These are phyloP conservation scores for Pontederia paniculata DNA, from an alignment of 176 grass and related monocot species.

Conservation along the genomic window DNA sequence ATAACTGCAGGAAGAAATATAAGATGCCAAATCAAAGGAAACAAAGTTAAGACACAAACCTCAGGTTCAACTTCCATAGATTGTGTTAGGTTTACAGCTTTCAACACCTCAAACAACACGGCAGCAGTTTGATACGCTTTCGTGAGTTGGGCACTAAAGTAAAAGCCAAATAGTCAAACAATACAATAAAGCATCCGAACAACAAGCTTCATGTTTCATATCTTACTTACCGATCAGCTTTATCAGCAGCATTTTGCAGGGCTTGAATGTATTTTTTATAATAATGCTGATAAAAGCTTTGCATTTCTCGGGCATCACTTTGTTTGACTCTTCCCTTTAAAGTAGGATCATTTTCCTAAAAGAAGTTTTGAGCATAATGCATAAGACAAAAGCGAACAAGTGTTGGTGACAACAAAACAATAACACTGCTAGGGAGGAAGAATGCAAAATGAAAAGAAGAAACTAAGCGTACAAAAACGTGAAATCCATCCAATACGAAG, in stretches of 20 bases:
- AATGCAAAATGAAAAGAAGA: background rate
- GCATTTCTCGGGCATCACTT: conserved; percentile 83
- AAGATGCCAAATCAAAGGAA: background rate
- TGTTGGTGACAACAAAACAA: background rate
- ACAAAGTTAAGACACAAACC: conserved; percentile 16
- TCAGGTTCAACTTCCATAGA: conserved; percentile 65
- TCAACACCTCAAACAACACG: conserved; percentile 89
- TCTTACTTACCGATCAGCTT: conserved; percentile 55
- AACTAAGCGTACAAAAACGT: too few relatives aligned
- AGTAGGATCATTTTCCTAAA: conserved; percentile 73
- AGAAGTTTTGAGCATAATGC: background rate
- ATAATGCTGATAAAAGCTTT: conserved; percentile 84
- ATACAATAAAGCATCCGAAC: background rate
- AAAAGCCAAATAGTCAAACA: conserved; percentile 1
- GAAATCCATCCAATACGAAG: too few relatives aligned
- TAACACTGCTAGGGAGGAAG: background rate
- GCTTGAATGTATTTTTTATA: conserved; percentile 88
- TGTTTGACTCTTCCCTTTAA: conserved; percentile 74
- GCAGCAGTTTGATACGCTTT: conserved; percentile 90
- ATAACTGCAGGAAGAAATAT: conserved; percentile 2
- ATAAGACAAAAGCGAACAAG: background rate
- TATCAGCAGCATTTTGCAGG: conserved; percentile 66
- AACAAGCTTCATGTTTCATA: background rate
- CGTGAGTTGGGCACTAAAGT: conserved; percentile 59
- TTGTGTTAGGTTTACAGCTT: conserved; percentile 71